Evolutionary conservation across 495 filamentous ascomycete genomes (phyloP).

Genomic region (Emericellopsis terricola): DNA sequence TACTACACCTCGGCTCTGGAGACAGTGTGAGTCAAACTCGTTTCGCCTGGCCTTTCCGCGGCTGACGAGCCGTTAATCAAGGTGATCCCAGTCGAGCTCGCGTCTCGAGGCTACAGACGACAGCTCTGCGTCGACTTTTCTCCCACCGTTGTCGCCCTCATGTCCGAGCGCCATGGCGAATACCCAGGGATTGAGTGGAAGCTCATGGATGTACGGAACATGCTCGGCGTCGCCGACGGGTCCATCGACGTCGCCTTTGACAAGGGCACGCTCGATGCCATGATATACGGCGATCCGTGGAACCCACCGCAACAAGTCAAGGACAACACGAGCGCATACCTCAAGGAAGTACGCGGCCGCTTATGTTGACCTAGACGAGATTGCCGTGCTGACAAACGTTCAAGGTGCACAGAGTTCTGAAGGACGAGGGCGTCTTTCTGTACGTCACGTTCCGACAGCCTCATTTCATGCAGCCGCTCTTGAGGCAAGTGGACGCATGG

Average conservation of each 20-base stretch:
- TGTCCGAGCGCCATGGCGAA: conserved; percentile 22
- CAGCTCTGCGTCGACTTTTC: conserved; percentile 44
- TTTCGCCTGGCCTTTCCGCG: neutral
- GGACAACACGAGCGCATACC: conserved; percentile 30
- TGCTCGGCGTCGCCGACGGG: conserved; percentile 14
- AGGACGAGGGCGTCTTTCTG: conserved; percentile 31
- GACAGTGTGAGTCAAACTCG: conserved; percentile 28
- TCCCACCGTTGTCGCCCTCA: conserved; percentile 27
- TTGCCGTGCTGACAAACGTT: conserved; percentile 5
- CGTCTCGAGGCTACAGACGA: conserved; percentile 26
- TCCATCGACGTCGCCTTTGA: conserved; percentile 40
- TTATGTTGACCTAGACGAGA: neutral
- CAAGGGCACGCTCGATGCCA: conserved; percentile 43
- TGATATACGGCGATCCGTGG: conserved; percentile 41
- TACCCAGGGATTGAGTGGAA: conserved; percentile 25
- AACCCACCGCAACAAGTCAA: conserved; percentile 33
- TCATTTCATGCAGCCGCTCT: conserved; percentile 37
- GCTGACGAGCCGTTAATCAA: conserved; percentile 6
- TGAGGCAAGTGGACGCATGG: conserved; percentile 26
- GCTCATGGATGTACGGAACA: conserved; percentile 33
- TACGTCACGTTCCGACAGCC: conserved; percentile 42
- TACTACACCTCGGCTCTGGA: conserved; percentile 41
- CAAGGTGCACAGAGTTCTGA: conserved; percentile 34
- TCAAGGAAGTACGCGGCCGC: conserved; percentile 17
- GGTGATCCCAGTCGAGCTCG: conserved; percentile 31